Percentiles rank a stretch among this genome's conserved stretches.
Evolutionary conservation across 768 basidiomycete species (phyloP).

Genomic region (Leucocoprinus birnbaumii): DNA sequence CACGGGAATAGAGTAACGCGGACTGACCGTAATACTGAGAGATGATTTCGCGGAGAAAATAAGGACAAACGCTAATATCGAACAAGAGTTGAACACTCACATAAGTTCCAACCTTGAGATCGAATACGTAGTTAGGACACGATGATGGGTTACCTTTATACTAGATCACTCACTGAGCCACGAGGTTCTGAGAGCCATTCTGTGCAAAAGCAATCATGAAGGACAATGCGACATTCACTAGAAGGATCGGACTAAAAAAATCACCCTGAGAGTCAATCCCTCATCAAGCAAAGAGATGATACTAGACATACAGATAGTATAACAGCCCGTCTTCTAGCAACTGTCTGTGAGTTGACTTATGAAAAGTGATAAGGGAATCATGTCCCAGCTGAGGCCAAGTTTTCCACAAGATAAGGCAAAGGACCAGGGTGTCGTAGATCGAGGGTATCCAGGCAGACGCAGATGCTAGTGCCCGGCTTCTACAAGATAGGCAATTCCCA

Average conservation of each 20-base stretch:
- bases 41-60: background rate
- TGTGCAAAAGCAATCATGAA: constrained; percentile 43
- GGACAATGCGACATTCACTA: constrained; percentile 40
- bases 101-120: background rate
- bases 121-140: background rate
- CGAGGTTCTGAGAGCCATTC: constrained; percentile 40
- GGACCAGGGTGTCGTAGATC: too few relatives aligned
- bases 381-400: too few relatives aligned
- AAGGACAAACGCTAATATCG: too few relatives aligned
- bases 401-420: too few relatives aligned
- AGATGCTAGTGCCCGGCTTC: too few relatives aligned
- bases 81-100: background rate
- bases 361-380: too few relatives aligned
- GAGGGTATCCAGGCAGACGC: too few relatives aligned
- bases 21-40: constrained; percentile 8
- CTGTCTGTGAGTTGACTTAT: constrained; percentile 35
- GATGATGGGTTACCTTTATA: too few relatives aligned
- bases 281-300: background rate
- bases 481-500: too few relatives aligned
- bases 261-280: background rate
- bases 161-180: constrained; percentile 39
- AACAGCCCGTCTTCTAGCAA: constrained; percentile 45
- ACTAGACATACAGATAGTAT: constrained; percentile 38
- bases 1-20: background rate
- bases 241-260: constrained; percentile 38